Conservation (phyloP, 805 yeast species). For the Barnettozyma populi region DNA sequence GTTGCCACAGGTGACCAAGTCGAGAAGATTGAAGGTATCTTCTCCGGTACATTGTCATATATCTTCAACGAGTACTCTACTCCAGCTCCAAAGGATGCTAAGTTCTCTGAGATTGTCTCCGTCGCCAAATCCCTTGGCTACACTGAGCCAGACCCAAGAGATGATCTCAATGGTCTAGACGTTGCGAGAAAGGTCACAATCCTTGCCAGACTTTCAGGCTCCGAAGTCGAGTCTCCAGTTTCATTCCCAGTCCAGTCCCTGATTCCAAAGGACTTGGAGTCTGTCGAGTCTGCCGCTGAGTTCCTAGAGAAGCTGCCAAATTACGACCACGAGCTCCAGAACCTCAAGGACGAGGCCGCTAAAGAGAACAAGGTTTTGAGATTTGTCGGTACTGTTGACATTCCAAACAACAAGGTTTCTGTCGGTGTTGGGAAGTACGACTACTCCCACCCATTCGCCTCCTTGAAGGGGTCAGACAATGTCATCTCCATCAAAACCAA, state of each 20-base stretch:
- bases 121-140: constrained; percentile 89
- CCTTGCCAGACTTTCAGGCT: constrained; percentile 88
- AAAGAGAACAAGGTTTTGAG: constrained; percentile 4
- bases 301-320: constrained; percentile 77
- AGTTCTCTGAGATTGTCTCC: constrained; percentile 85
- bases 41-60: constrained; percentile 93
- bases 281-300: constrained; percentile 66
- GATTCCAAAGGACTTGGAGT: constrained; percentile 82
- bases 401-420: neutral
- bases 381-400: neutral
- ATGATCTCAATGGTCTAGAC: constrained; percentile 95
- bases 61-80: constrained; percentile 92
- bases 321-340: constrained; percentile 78
- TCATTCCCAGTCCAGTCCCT: constrained; percentile 92
- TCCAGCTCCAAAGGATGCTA: constrained; percentile 49
- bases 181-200: constrained; percentile 98
- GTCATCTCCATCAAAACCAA: constrained; percentile 88
- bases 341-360: constrained; percentile 24
- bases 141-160: constrained; percentile 99
- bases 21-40: constrained; percentile 89
- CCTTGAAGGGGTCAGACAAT: constrained; percentile 93
- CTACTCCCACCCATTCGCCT: constrained; percentile 2
- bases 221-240: constrained; percentile 77
- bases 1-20: constrained; percentile 91
- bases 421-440: constrained; percentile 79